Evolutionary conservation across 2,329 filamentous ascomycete genomes (phyloP).

Genomic region (Cryphonectria carpinicola): DNA sequence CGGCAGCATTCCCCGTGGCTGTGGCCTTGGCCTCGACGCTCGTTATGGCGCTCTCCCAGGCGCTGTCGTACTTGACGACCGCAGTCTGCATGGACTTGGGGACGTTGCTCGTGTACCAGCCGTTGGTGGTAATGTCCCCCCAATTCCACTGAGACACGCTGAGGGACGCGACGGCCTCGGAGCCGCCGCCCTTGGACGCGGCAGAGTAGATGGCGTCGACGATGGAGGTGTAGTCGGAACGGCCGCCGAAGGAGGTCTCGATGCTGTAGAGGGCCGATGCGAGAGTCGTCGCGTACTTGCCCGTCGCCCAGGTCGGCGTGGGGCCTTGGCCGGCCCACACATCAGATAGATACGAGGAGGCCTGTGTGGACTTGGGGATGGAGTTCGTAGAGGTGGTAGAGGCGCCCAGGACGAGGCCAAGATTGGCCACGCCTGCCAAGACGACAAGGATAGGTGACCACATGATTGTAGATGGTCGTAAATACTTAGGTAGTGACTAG

Average conservation of each 20-base stretch:
- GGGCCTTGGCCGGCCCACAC: conserved; percentile 14
- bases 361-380: conserved; percentile 22
- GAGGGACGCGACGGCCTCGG: conserved; percentile 26
- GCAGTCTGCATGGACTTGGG: conserved; percentile 25
- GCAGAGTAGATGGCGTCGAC: conserved; percentile 29
- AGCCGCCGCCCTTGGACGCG: conserved; percentile 23
- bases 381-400: conserved; percentile 10
- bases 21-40: conserved; percentile 29
- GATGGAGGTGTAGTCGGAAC: conserved; percentile 30
- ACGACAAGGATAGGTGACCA: not conserved
- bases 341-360: conserved; percentile 11
- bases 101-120: conserved; percentile 28
- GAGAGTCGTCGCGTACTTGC: conserved; percentile 29
- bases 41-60: conserved; percentile 26
- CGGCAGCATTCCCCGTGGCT: conserved; percentile 17
- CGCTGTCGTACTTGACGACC: conserved; percentile 24
- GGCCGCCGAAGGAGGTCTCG: conserved; percentile 29
- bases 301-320: conserved; percentile 31
- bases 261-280: conserved; percentile 31
- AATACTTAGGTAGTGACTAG: not conserved
- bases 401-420: conserved; percentile 17
- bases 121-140: conserved; percentile 29
- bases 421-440: conserved; percentile 18
- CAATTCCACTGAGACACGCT: conserved; percentile 28
- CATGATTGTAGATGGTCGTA: not conserved